Evolutionary conservation across 768 basidiomycete genomes (phyloP).

Genomic region (Boletus coccyginus): DNA sequence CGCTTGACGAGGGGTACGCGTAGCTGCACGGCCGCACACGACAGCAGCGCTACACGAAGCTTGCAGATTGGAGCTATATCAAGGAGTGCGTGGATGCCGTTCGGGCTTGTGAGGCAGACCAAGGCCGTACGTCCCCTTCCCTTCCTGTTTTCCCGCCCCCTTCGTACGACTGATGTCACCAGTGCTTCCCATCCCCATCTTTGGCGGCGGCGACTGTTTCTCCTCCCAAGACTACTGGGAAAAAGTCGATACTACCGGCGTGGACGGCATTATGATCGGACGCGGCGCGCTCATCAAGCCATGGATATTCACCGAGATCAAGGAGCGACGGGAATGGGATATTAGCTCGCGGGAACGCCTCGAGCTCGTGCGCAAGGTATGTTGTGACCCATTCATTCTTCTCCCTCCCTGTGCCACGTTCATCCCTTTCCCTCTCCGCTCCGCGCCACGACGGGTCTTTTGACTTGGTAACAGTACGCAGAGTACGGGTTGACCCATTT

Average conservation of each 20-base stretch:
- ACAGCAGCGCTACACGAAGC: slow-evolving; percentile 89
- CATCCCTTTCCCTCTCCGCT: not conserved
- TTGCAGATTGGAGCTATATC: slow-evolving; percentile 96
- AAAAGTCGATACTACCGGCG: slow-evolving; percentile 72
- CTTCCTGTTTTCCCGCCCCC: not conserved
- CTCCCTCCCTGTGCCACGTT: not conserved
- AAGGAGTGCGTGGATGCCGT: slow-evolving; percentile 82
- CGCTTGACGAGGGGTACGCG: not conserved
- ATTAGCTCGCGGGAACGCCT: slow-evolving; percentile 83
- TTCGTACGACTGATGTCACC: not conserved
- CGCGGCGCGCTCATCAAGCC: slow-evolving; percentile 95
- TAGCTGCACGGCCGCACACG: slow-evolving; percentile 95
- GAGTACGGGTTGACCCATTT: slow-evolving; percentile 87
- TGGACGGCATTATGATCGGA: slow-evolving; percentile 95
- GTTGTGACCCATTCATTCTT: slow-evolving; percentile 13
- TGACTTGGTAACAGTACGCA: slow-evolving; percentile 57
- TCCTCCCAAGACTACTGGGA: slow-evolving; percentile 82
- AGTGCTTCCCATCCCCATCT: slow-evolving; percentile 90
- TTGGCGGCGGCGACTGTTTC: slow-evolving; percentile 95
- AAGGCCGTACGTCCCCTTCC: slow-evolving; percentile 52
- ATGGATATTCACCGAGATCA: slow-evolving; percentile 94
- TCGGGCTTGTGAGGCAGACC: slow-evolving; percentile 64
- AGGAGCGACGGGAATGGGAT: slow-evolving; percentile 92
- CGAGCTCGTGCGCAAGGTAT: slow-evolving; percentile 72
- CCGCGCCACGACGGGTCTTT: not conserved